phyloP scores from a whole-genome alignment of 768 basidiomycete species.

The Fomitopsis pulvina region DNA sequence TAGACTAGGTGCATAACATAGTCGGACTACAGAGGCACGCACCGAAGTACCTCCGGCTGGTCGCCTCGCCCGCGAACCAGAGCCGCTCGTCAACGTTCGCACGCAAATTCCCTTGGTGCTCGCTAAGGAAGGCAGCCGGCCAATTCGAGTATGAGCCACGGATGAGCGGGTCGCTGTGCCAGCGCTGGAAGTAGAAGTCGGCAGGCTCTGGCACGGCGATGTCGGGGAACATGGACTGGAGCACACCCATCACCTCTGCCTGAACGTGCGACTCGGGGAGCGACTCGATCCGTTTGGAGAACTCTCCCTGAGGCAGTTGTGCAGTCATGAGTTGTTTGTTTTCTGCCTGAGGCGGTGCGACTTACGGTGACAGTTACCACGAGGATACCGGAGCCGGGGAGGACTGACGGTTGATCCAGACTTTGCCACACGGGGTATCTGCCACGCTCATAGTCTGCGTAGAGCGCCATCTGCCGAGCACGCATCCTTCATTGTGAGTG shows the following conservation, averaged over 20 bases:
- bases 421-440: conserved; percentile 66
- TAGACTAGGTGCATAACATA: background rate
- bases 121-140: conserved; percentile 52
- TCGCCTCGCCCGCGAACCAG: conserved; percentile 64
- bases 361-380: conserved; percentile 44
- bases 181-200: conserved; percentile 49
- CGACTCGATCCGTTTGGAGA: conserved; percentile 49
- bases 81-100: conserved; percentile 44
- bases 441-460: conserved; percentile 53
- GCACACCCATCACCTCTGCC: conserved; percentile 47
- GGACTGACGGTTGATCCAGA: conserved; percentile 48
- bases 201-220: conserved; percentile 46
- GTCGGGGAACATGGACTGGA: conserved; percentile 55
- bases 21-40: conserved; percentile 14
- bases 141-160: conserved; percentile 66
- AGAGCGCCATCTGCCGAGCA: conserved; percentile 41
- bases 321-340: too few relatives aligned
- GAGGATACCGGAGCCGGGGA: conserved; percentile 53
- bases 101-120: conserved; percentile 47
- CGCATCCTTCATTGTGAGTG: background rate
- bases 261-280: conserved; percentile 41
- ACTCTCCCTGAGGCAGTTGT: conserved; percentile 43
- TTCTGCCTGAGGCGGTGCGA: too few relatives aligned
- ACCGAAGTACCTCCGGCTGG: conserved; percentile 53
- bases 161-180: conserved; percentile 45